Percentiles rank a stretch among this genome's conserved stretches.
Evolutionary conservation across 2,329 filamentous ascomycete genomes (phyloP).

Genomic region (Laburnicola sp.): DNA sequence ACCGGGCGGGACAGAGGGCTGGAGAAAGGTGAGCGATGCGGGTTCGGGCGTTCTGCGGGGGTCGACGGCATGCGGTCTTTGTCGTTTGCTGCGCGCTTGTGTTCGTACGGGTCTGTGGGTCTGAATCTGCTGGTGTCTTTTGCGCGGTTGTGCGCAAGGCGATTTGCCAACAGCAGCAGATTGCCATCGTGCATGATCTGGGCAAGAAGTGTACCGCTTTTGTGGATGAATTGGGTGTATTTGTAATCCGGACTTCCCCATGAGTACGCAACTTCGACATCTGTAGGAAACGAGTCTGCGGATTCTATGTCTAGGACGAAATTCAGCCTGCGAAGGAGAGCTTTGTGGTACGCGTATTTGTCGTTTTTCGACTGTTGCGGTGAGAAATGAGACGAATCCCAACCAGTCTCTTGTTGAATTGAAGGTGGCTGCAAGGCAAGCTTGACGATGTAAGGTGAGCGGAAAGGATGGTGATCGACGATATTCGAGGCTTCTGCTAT

Average conservation of each 20-base stretch:
- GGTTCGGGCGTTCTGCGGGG: slow-evolving; percentile 35
- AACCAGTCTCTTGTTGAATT: slow-evolving; percentile 66
- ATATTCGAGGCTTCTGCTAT: slow-evolving; percentile 83
- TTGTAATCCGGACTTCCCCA: slow-evolving; percentile 89
- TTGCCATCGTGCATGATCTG: slow-evolving; percentile 86
- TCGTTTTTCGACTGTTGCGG: slow-evolving; percentile 64
- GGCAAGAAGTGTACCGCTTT: slow-evolving; percentile 76
- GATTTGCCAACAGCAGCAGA: slow-evolving; percentile 82
- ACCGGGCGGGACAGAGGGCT: slow-evolving; percentile 42
- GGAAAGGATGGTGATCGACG: slow-evolving; percentile 79
- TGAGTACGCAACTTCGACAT: slow-evolving; percentile 88
- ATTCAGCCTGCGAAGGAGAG: slow-evolving; percentile 80
- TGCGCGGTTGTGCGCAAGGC: slow-evolving; percentile 77
- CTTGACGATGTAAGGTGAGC: slow-evolving; percentile 73
- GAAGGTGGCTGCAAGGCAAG: slow-evolving; percentile 70
- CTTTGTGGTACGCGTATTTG: slow-evolving; percentile 80
- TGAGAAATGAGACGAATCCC: slow-evolving; percentile 67
- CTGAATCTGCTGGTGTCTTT: slow-evolving; percentile 54
- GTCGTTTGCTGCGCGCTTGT: slow-evolving; percentile 33
- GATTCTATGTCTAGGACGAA: slow-evolving; percentile 95
- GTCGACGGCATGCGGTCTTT: slow-evolving; percentile 32
- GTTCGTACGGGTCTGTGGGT: slow-evolving; percentile 39
- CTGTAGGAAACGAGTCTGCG: slow-evolving; percentile 74
- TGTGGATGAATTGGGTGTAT: slow-evolving; percentile 92
- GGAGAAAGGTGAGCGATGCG: slow-evolving; percentile 39